Conservation (phyloP, 2,329 filamentous ascomycete species). For the Ophiostoma pallidulum region DNA sequence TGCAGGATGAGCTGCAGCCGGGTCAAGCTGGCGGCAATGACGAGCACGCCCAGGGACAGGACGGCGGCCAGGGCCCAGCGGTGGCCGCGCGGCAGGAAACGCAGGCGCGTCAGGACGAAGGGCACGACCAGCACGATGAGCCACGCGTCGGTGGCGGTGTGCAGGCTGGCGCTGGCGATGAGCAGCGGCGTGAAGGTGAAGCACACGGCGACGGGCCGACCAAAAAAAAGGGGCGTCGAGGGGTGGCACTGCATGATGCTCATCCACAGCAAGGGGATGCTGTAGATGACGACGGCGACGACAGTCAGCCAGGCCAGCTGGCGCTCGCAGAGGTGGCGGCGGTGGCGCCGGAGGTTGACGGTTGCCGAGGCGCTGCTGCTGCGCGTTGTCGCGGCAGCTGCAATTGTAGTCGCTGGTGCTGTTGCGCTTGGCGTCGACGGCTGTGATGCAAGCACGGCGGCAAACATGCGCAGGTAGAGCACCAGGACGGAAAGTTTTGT, state of each 20-base stretch:
- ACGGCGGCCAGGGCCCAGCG: slow-evolving; percentile 35
- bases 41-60: slow-evolving; percentile 35
- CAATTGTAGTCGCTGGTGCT: too few relatives aligned
- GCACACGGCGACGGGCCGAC: slow-evolving; percentile 26
- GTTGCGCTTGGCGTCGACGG: too few relatives aligned
- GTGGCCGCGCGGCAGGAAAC: slow-evolving; percentile 29
- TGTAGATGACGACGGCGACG: slow-evolving; percentile 25
- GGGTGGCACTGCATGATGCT: slow-evolving; percentile 36
- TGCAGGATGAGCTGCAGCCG: slow-evolving; percentile 24
- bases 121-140: slow-evolving; percentile 36
- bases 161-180: slow-evolving; percentile 34
- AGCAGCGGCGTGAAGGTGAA: slow-evolving; percentile 32
- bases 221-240: slow-evolving; percentile 27
- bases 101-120: slow-evolving; percentile 27
- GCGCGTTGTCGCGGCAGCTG: too few relatives aligned
- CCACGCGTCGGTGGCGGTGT: slow-evolving; percentile 37
- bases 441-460: neutral
- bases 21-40: slow-evolving; percentile 27
- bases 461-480: slow-evolving; percentile 31
- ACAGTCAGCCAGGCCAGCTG: slow-evolving; percentile 26
- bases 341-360: slow-evolving; percentile 18
- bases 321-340: slow-evolving; percentile 24
- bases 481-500: slow-evolving; percentile 31
- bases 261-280: slow-evolving; percentile 27
- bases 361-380: neutral